These are phyloP conservation scores for Trichoderma virens DNA, from an alignment of 495 filamentous ascomycete species.

Conservation along the genomic window DNA sequence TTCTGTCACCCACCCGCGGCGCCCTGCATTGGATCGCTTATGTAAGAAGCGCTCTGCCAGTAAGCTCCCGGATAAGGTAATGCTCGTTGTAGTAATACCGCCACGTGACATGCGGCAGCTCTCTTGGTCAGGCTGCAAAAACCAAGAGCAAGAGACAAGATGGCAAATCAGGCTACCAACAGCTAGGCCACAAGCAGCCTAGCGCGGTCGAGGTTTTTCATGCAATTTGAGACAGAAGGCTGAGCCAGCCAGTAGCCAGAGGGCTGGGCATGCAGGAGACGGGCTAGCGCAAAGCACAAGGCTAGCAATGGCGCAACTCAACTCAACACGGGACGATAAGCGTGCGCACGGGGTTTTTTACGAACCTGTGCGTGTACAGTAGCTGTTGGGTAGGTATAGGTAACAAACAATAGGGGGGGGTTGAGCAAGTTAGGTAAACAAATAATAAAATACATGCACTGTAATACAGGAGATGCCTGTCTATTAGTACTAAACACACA, in stretches of 20 bases:
- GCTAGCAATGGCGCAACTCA: conserved; percentile 3
- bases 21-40: too few relatives aligned
- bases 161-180: not conserved
- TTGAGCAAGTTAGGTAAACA: too few relatives aligned
- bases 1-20: too few relatives aligned
- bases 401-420: too few relatives aligned
- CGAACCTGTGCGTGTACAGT: too few relatives aligned
- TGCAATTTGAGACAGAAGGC: conserved; percentile 5
- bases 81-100: not conserved
- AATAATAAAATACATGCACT: too few relatives aligned
- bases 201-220: not conserved
- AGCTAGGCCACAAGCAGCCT: not conserved
- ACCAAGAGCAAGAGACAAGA: not conserved
- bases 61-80: too few relatives aligned
- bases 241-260: not conserved
- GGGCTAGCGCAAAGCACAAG: not conserved
- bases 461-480: too few relatives aligned
- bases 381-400: too few relatives aligned
- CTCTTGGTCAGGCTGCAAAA: not conserved
- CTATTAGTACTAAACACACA: too few relatives aligned
- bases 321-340: conserved; percentile 1
- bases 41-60: too few relatives aligned
- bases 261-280: not conserved
- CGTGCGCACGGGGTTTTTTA: not conserved
- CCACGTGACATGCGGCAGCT: not conserved